Conservation (phyloP, 768 basidiomycete species). For the Pluteus cervinus region DNA sequence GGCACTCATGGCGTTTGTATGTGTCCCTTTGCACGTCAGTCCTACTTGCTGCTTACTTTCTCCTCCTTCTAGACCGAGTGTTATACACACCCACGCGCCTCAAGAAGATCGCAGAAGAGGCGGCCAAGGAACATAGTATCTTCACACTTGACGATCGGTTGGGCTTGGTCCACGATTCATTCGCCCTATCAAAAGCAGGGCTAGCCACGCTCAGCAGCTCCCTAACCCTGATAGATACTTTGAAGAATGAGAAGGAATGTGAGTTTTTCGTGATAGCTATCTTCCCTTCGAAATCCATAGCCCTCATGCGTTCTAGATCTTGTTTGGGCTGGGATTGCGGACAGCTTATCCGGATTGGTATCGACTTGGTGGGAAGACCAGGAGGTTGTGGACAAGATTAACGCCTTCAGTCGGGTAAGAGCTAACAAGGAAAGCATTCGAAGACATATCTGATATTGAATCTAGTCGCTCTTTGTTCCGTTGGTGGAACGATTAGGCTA, state of each 20-base stretch:
- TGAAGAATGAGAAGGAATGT: conserved; percentile 78
- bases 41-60: conserved; percentile 4
- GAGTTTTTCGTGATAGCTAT: conserved; percentile 18
- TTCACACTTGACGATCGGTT: conserved; percentile 86
- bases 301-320: conserved; percentile 44
- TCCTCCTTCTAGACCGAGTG: conserved; percentile 58
- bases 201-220: conserved; percentile 71
- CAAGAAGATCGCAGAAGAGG: conserved; percentile 72
- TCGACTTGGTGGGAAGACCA: conserved; percentile 83
- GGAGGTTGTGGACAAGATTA: conserved; percentile 43
- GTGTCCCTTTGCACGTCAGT: conserved; percentile 21
- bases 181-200: conserved; percentile 78
- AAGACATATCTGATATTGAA: conserved; percentile 4
- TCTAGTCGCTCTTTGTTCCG: conserved; percentile 62
- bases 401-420: conserved; percentile 56
- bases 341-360: conserved; percentile 46
- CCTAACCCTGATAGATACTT: conserved; percentile 62
- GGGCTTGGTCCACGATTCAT: conserved; percentile 79
- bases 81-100: conserved; percentile 80
- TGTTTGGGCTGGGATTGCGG: conserved; percentile 71
- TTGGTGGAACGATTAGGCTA: conserved; percentile 76
- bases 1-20: conserved; percentile 85
- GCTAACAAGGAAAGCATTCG: background rate
- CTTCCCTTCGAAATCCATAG: background rate
- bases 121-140: conserved; percentile 53